Base-by-base conservation (phyloP, 495 filamentous ascomycete genomes). In the Annulohypoxylon nitens region DNA sequence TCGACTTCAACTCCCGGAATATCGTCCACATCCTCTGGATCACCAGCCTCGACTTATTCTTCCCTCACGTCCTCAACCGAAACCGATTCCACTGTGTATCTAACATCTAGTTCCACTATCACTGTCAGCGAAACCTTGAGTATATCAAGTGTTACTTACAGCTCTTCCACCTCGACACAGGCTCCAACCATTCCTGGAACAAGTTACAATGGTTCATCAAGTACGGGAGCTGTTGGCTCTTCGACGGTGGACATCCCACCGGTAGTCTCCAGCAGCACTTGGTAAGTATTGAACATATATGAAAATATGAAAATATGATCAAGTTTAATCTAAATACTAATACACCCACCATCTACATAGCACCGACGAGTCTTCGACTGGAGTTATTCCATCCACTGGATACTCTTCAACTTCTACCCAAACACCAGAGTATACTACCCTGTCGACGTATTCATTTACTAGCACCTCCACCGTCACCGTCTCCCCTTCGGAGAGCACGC, bases 1-100 rank as follows among this genome's bases (percentile, higher is more conserved):
- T 54, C 75, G 9, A 75, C 77, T 11, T 64, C 67, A 26, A 61
- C 70, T 16, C 30, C 61, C 10, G 54, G 64, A 34, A 58, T 30
- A 30, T 62, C 69, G 39, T 70, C 64, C 11, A 65, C 54, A 25
- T 25, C 60, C 34, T 45, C 36, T 41, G 51, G 43, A 47, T 71
- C 53, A 30, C 64, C 54, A 14, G 23, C 26, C 34, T 55, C 51
- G 16, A 33, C 51, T 25, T 20, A 12, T 10, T 51, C 26, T 3
- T 36, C 53, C 16, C 20, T 57, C 33, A 16, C n/a, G 2, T 61
- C 65, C 23, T 58, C 37, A 6, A 64, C 41, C 14, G 50, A 54
- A 9, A 66, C 58, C 2, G 47, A 61, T 20, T 69, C 65, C 9
- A 45, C 61, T 51, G 30, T 61, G 20, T 43, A 30, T 16, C 37